These are phyloP conservation scores for Trametes villosa DNA, from an alignment of 768 basidiomycete genomes.

Conservation along the genomic window DNA sequence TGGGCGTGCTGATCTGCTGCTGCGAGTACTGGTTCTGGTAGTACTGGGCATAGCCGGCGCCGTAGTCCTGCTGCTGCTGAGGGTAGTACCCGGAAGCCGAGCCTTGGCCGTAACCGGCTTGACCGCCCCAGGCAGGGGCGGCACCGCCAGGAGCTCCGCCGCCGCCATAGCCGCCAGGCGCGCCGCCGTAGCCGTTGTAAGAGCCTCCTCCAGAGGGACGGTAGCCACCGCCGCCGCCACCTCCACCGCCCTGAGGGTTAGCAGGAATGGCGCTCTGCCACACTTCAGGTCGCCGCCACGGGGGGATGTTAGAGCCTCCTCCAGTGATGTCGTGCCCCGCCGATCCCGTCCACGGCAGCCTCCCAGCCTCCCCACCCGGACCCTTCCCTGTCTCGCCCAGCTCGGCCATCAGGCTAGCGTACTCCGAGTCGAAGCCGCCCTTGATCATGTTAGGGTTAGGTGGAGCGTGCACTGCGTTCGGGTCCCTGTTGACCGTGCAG, in stretches of 20 bases:
- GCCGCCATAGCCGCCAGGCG: conserved; percentile 21
- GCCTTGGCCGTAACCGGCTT: too few relatives aligned
- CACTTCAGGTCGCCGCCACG: conserved; percentile 89
- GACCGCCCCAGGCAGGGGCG: conserved; percentile 21
- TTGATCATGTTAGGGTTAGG: conserved; percentile 56
- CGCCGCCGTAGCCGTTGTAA: conserved; percentile 25
- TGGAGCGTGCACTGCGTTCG: conserved; percentile 57
- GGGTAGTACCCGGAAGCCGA: too few relatives aligned
- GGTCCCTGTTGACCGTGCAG: conserved; percentile 92
- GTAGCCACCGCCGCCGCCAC: conserved; percentile 10
- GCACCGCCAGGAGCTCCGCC: conserved; percentile 1
- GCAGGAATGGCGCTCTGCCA: conserved; percentile 64
- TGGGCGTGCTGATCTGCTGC: conserved; percentile 59
- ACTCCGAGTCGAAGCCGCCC: conserved; percentile 95
- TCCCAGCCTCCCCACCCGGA: conserved; percentile 55
- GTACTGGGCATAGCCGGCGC: conserved; percentile 79
- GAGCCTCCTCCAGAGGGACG: conserved; percentile 13
- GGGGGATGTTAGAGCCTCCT: conserved; percentile 80
- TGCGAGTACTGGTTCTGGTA: conserved; percentile 89
- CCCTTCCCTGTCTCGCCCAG: conserved; percentile 82
- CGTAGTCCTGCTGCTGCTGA: conserved; percentile 72
- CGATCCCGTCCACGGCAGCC: conserved; percentile 68
- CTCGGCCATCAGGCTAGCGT: conserved; percentile 96
- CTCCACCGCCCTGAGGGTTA: conserved; percentile 36
- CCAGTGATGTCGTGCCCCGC: conserved; percentile 59